These are phyloP conservation scores for Pseudonitzschia delicatissima DNA, from an alignment of 108 stramenopile genomes.

Conservation along the genomic window DNA sequence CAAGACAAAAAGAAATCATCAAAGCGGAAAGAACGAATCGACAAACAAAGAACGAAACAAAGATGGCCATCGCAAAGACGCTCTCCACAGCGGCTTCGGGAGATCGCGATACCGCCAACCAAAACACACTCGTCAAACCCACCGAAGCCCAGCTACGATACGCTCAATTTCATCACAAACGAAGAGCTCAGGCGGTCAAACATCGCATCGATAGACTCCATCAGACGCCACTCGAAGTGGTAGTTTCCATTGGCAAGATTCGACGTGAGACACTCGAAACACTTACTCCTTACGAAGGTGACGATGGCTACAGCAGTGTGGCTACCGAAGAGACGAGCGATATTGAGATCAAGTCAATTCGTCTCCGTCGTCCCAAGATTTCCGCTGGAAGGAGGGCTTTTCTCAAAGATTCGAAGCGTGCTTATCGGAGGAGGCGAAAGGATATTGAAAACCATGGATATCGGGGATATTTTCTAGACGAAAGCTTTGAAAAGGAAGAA, in stretches of 20 bases:
- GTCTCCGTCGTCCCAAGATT: slow-evolving; percentile 17
- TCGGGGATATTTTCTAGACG: slow-evolving; percentile 9
- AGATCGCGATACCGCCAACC: not conserved
- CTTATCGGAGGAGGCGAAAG: slow-evolving; percentile 41
- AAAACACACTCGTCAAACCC: slow-evolving; percentile 2
- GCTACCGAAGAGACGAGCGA: not conserved
- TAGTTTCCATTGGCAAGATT: not conserved
- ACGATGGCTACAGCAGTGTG: slow-evolving; percentile 19
- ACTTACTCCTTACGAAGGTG: slow-evolving; percentile 51
- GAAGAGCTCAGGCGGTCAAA: slow-evolving; percentile 45
- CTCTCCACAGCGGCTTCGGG: not conserved
- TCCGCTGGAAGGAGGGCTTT: slow-evolving; percentile 60
- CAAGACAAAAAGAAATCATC: too few species aligned
- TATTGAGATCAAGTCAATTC: not conserved
- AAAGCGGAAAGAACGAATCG: too few species aligned
- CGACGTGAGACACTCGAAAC: not conserved
- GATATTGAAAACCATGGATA: slow-evolving; percentile 41
- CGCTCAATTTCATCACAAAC: slow-evolving; percentile 73
- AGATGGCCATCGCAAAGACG: slow-evolving; percentile 3
- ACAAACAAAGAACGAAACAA: not conserved
- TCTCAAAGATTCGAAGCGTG: slow-evolving; percentile 54
- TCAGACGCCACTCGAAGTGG: slow-evolving; percentile 32
- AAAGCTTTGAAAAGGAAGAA: not conserved
- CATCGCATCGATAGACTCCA: slow-evolving; percentile 41
- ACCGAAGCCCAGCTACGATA: slow-evolving; percentile 80